A percentile compares a stretch with the other conserved stretches of the same genome.
Evolutionary conservation across 305 asterid genomes (phyloP).

Genomic region (Fraxinus albicans): DNA sequence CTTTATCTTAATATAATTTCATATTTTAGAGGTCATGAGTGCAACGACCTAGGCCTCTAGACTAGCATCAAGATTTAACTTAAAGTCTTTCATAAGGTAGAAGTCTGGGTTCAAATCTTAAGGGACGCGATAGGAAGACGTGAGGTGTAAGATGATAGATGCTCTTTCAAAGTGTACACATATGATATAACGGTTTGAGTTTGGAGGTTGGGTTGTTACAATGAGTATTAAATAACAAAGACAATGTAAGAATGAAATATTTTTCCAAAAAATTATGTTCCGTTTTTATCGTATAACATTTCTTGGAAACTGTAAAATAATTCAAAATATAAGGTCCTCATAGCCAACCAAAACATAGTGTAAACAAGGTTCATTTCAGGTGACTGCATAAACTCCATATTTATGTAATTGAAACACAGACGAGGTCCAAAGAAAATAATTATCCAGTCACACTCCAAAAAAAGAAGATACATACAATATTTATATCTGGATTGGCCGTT

Average conservation of each 20-base stretch:
- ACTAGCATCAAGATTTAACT: neutral
- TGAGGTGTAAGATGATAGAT: neutral
- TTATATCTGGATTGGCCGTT: conserved; percentile 92
- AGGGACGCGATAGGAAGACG: neutral
- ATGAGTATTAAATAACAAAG: neutral
- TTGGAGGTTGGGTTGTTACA: neutral
- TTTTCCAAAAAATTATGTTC: neutral
- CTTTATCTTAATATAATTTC: neutral
- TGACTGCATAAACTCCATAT: neutral
- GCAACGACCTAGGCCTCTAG: neutral
- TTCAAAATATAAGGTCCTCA: neutral
- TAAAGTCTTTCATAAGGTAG: neutral
- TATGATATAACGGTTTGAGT: neutral
- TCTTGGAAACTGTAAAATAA: neutral
- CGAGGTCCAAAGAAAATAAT: neutral
- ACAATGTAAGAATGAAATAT: neutral
- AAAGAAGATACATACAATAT: conserved; percentile 48
- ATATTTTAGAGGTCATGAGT: neutral
- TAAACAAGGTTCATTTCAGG: neutral
- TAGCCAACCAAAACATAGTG: neutral
- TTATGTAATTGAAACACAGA: neutral
- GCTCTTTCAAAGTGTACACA: neutral
- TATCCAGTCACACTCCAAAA: neutral
- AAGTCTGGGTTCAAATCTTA: neutral
- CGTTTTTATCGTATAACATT: neutral